Conservation (phyloP, 345 rosid genomes). For the Crucihimalaya himalaica region DNA sequence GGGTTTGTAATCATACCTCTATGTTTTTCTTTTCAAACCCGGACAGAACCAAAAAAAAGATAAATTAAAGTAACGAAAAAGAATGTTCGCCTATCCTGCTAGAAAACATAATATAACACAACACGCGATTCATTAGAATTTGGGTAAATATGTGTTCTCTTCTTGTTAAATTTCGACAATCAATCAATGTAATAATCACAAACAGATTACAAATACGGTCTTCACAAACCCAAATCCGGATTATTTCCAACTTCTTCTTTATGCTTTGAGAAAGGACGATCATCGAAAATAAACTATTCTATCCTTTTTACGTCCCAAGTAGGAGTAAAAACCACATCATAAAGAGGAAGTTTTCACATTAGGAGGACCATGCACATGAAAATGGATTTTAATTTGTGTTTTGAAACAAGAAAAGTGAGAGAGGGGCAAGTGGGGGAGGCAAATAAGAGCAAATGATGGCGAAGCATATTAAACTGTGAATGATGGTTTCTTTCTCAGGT, state of each 20-base stretch:
- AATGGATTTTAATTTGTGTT: not conserved
- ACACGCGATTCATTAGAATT: not conserved
- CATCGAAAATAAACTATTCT: not conserved
- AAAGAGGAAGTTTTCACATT: not conserved
- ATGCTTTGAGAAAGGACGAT: too few species aligned
- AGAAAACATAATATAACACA: not conserved
- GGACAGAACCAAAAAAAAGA: not conserved
- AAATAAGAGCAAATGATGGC: conserved; percentile 35
- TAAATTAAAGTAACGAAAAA: not conserved
- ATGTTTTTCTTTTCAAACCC: conserved; percentile 17
- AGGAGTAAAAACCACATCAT: not conserved
- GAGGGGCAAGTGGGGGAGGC: not conserved
- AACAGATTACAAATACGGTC: not conserved
- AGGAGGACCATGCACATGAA: conserved; percentile 6
- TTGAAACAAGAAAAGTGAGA: not conserved
- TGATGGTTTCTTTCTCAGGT: conserved; percentile 18
- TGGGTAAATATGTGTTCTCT: not conserved
- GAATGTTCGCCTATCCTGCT: conserved; percentile 19
- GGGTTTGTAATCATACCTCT: conserved; percentile 39
- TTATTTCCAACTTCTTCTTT: not conserved
- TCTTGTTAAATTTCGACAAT: conserved; percentile 2
- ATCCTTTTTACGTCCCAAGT: not conserved
- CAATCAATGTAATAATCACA: not conserved
- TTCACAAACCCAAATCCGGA: not conserved
- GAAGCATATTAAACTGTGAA: not conserved